A percentile compares a stretch with the other conserved stretches of the same genome.
These are phyloP conservation scores for Triticum timopheevii DNA, from an alignment of 176 grass and related monocot species.

Conservation along the genomic window DNA sequence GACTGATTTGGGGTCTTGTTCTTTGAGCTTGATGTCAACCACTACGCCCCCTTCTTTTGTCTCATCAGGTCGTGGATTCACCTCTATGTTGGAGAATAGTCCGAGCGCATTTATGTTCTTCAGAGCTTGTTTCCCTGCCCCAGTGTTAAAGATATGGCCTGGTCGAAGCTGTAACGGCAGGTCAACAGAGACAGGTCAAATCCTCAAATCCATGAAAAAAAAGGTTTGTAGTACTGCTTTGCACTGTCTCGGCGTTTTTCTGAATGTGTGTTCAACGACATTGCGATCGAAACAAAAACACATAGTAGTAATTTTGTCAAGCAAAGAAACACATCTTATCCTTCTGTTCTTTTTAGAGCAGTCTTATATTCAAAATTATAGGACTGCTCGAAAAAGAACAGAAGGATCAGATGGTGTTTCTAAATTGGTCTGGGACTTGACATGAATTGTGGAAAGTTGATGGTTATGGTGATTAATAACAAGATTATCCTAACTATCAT, in stretches of 20 bases:
- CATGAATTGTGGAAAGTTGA: not conserved
- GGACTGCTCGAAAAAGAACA: too few relatives aligned
- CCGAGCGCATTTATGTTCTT: slow-evolving; percentile 89
- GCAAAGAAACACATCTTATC: too few relatives aligned
- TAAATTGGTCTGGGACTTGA: not conserved
- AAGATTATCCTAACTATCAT: too few relatives aligned
- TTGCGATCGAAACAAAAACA: too few relatives aligned
- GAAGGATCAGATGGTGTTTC: too few relatives aligned
- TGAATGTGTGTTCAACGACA: too few relatives aligned
- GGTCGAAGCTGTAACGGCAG: slow-evolving; percentile 60
- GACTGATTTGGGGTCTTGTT: slow-evolving; percentile 82
- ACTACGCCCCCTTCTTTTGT: slow-evolving; percentile 93
- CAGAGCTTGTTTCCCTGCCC: slow-evolving; percentile 83
- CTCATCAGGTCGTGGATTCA: slow-evolving; percentile 85
- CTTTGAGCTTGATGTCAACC: slow-evolving; percentile 92
- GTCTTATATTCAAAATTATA: too few relatives aligned
- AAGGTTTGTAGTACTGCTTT: too few relatives aligned
- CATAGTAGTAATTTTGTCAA: too few relatives aligned
- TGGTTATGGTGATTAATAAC: not conserved
- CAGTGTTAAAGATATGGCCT: slow-evolving; percentile 96
- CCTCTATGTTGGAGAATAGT: slow-evolving; percentile 91
- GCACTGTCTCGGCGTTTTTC: too few relatives aligned
- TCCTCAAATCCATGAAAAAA: not conserved
- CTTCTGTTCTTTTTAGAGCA: too few relatives aligned
- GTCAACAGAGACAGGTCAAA: slow-evolving; percentile 21